phyloP scores from a whole-genome alignment of 768 basidiomycete species.

The Mycena sanguinolenta region DNA sequence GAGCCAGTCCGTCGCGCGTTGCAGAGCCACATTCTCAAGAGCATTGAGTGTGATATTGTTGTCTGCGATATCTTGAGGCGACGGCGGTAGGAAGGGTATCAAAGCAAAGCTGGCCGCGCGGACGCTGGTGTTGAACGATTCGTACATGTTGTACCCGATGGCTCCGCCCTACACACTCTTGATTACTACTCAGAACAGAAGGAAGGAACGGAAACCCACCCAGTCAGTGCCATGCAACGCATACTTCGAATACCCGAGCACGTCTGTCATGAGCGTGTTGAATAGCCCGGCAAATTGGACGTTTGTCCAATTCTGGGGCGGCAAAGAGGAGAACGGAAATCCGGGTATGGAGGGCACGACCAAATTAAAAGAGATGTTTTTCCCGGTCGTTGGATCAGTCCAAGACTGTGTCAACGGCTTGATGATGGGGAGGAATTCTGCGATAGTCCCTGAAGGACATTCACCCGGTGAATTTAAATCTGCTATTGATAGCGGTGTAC shows the following conservation, averaged over 20 bases:
- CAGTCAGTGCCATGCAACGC: slow-evolving; percentile 42
- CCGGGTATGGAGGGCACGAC: slow-evolving; percentile 37
- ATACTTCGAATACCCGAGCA: slow-evolving; percentile 42
- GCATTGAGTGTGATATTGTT: slow-evolving; percentile 18
- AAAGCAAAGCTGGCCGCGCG: slow-evolving; percentile 33
- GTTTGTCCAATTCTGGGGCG: slow-evolving; percentile 37
- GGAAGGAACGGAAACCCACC: slow-evolving; percentile 27
- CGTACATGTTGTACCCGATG: slow-evolving; percentile 20
- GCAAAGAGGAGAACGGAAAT: slow-evolving; percentile 36
- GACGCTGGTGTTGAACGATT: slow-evolving; percentile 25
- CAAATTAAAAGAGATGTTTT: slow-evolving; percentile 19
- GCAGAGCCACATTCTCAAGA: slow-evolving; percentile 14
- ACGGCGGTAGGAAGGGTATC: slow-evolving; percentile 18
- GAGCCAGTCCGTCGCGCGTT: slow-evolving; percentile 7
- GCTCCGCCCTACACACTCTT: slow-evolving; percentile 17
- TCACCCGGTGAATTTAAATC: neutral
- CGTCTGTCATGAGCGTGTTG: slow-evolving; percentile 44
- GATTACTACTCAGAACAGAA: neutral
- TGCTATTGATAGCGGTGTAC: neutral
- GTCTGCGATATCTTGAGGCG: slow-evolving; percentile 16
- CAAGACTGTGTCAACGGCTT: slow-evolving; percentile 19
- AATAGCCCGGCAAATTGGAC: slow-evolving; percentile 43
- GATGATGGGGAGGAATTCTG: slow-evolving; percentile 31
- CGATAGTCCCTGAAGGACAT: slow-evolving; percentile 30
- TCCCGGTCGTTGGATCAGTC: slow-evolving; percentile 5